Percentiles rank a stretch among this genome's conserved stretches.
phyloP scores from a whole-genome alignment of 2,329 filamentous ascomycete genomes.

The Pezicula radicicola region DNA sequence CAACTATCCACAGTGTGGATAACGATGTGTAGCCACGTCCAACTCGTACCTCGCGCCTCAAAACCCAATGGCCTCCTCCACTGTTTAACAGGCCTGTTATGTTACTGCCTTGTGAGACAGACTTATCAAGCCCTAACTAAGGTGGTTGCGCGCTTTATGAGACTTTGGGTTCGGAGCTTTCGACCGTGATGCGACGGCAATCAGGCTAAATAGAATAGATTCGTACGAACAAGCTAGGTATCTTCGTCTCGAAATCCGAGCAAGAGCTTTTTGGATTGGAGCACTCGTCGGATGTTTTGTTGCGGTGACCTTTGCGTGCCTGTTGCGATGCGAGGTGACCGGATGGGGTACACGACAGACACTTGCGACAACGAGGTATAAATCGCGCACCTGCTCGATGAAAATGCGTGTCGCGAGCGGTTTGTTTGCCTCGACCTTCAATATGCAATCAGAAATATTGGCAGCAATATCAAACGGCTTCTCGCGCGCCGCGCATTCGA shows the following conservation, averaged over 20 bases:
- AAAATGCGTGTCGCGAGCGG: constrained; percentile 17
- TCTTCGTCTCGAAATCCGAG: constrained; percentile 4
- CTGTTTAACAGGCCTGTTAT: constrained; percentile 43
- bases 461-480: background rate
- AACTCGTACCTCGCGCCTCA: constrained; percentile 22
- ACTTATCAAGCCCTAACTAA: constrained; percentile 1
- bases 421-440: no score
- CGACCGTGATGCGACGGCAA: constrained; percentile 13
- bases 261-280: constrained; percentile 7
- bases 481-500: constrained; percentile 12
- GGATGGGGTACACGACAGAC: constrained; percentile 7
- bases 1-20: constrained; percentile 56
- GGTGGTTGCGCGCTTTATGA: constrained; percentile 1
- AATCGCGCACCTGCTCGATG: constrained; percentile 11
- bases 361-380: constrained; percentile 15
- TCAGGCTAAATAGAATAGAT: constrained; percentile 19
- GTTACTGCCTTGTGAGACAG: constrained; percentile 16
- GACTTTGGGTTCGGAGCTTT: constrained; percentile 2
- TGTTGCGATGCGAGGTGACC: background rate
- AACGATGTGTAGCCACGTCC: constrained; percentile 40
- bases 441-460: constrained; percentile 2
- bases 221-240: constrained; percentile 3
- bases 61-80: constrained; percentile 27
- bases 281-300: constrained; percentile 11
- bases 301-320: background rate